These are phyloP conservation scores for Kurtzmaniella quercitrusa DNA, from an alignment of 1,139 yeast genomes.

Conservation along the genomic window DNA sequence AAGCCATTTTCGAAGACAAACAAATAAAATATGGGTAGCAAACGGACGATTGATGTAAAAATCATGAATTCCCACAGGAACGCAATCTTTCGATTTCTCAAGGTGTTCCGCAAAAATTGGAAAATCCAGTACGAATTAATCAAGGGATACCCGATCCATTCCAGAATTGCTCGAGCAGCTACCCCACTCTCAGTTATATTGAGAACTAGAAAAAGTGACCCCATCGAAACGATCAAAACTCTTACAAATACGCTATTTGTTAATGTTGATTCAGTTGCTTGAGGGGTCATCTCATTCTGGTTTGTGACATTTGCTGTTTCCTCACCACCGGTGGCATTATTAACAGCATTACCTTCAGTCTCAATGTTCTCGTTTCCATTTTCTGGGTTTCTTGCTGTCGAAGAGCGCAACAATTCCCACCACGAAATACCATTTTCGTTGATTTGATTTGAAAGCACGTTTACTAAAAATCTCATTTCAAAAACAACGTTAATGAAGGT, in stretches of 20 bases:
- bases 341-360: constrained; percentile 11
- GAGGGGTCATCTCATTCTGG: not conserved
- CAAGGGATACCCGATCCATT: constrained; percentile 47
- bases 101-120: constrained; percentile 75
- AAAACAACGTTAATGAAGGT: constrained; percentile 70
- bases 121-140: constrained; percentile 87
- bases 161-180: constrained; percentile 51
- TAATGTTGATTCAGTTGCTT: constrained; percentile 50
- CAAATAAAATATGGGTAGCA: constrained; percentile 63
- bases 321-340: constrained; percentile 9
- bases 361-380: constrained; percentile 13
- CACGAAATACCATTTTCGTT: constrained; percentile 66
- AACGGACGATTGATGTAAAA: constrained; percentile 61
- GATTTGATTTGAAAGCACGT: constrained; percentile 66
- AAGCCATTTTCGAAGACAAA: constrained; percentile 42
- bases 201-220: constrained; percentile 54
- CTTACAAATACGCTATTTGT: constrained; percentile 60
- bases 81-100: constrained; percentile 65
- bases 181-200: constrained; percentile 51
- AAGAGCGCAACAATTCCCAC: constrained; percentile 60
- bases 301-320: constrained; percentile 8
- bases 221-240: constrained; percentile 57
- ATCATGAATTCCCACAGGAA: constrained; percentile 68
- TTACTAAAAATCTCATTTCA: constrained; percentile 71
- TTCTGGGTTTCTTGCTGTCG: constrained; percentile 11